Base-by-base conservation (phyloP, 495 filamentous ascomycete genomes). In the Lepidopterella palustris region DNA sequence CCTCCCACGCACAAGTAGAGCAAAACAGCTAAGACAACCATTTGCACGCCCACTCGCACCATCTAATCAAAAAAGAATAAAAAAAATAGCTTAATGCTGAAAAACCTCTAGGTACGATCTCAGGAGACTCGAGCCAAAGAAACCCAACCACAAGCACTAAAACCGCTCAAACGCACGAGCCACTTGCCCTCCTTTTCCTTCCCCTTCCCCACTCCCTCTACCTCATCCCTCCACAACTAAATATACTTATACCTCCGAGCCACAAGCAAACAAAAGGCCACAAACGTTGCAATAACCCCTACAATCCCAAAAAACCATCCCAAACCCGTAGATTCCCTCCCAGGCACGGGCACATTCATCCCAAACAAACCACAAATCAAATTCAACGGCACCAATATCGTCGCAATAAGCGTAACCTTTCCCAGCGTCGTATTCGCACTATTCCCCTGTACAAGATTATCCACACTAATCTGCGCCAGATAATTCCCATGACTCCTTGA, bases 401-500 rank as follows among this genome's bases (percentile, higher is more conserved):
- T 95, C 5, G 90, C 93, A 60, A 97, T 79, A 40, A 98, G 79
- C n/a, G 93, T 98, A 65, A 98, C 88, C 74, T 95, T 95, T 74
- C 89, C 88, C 2, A 98, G 81, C 6, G 92, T 88, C 57, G 85
- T 82, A 71, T 95, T 96, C 45, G 87, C 87, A 52, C 80, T 76
- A 60, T 89, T 92, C 1, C 90, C 90, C 68, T 91, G 82, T 5
- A 82, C 80, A 68, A 96, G 84, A 68, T 87, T 89, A 65, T 92
- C 89, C 61, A 98, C 91, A 50, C 87, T 91, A 59, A 98, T 82
- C 74, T 97, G 93, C 13, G 93, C 93, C 18, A 97, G 80, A 62
- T 97, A 97, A 70, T 98, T 98, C 75, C 87, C 87, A 76, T 97
- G 95, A n/a, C 86, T 86, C 21, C 95, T 87, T 5, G 87, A 90